These are phyloP conservation scores for Periglandula ipomoeae DNA, from an alignment of 2,329 filamentous ascomycete genomes.

Conservation along the genomic window DNA sequence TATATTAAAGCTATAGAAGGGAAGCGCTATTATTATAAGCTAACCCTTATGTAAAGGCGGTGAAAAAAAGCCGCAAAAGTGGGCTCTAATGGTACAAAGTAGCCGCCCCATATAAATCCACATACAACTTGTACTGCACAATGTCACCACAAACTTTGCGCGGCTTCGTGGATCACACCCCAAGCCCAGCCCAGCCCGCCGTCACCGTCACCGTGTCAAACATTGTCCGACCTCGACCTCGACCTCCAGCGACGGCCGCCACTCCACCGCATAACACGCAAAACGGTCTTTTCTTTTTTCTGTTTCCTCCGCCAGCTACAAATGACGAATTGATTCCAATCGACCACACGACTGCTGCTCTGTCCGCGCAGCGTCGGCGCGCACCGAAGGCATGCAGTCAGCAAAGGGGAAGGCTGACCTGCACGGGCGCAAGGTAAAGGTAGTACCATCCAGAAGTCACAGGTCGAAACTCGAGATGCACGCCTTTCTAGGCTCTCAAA, in stretches of 20 bases:
- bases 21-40: no score
- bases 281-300: not conserved
- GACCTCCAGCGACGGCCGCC: not conserved
- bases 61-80: no score
- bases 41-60: no score
- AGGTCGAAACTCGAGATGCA: no score
- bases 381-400: slow-evolving; percentile 38
- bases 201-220: not conserved
- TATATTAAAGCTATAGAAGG: no score
- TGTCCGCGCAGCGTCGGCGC: slow-evolving; percentile 10
- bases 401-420: slow-evolving; percentile 48
- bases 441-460: no score
- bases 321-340: not conserved
- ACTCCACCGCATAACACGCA: not conserved
- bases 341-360: not conserved
- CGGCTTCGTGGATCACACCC: no score
- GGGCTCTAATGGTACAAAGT: no score
- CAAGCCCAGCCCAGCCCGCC: not conserved
- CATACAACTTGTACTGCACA: no score
- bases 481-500: not conserved
- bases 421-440: slow-evolving; percentile 55
- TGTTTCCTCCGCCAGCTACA: not conserved
- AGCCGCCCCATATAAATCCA: no score
- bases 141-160: no score
- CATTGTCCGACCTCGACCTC: not conserved